Percentiles rank a stretch among this genome's conserved stretches.
Evolutionary conservation across 2,329 filamentous ascomycete genomes (phyloP).

Genomic region (Colletotrichum sp.): DNA sequence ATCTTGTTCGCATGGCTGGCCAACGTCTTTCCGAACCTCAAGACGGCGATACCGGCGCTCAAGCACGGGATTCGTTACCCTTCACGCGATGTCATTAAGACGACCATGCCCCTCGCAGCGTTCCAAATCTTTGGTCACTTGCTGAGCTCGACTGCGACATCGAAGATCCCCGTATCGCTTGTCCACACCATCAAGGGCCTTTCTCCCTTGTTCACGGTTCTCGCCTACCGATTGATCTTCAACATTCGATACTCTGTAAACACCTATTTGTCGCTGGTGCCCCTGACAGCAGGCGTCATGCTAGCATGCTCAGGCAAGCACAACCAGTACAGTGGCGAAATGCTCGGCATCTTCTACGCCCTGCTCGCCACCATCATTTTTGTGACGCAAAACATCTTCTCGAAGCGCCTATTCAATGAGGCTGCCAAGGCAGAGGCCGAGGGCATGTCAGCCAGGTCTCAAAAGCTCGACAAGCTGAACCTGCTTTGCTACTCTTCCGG

Average conservation of each 20-base stretch:
- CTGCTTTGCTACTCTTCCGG: conserved; percentile 96
- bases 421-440: conserved; percentile 85
- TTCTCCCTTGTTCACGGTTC: conserved; percentile 91
- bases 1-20: conserved; percentile 80
- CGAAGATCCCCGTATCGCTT: conserved; percentile 93
- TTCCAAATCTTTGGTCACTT: conserved; percentile 97
- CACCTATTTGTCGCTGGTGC: conserved; percentile 89
- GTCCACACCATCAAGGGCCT: conserved; percentile 99
- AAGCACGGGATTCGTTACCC: conserved; percentile 85
- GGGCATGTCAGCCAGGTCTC: conserved; percentile 61
- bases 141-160: conserved; percentile 90
- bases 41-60: conserved; percentile 76
- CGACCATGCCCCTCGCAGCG: conserved; percentile 87
- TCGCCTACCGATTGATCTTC: conserved; percentile 90
- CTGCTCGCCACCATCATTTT: conserved; percentile 92
- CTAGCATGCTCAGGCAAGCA: conserved; percentile 89
- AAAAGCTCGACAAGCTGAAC: conserved; percentile 96
- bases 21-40: conserved; percentile 72
- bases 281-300: conserved; percentile 92
- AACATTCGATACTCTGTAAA: conserved; percentile 85
- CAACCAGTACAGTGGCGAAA: conserved; percentile 75
- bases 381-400: conserved; percentile 98
- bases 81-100: conserved; percentile 79
- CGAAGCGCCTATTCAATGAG: conserved; percentile 97
- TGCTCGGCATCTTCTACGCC: conserved; percentile 88